Evolutionary conservation across 495 filamentous ascomycete genomes (phyloP).

Genomic region (Aspergillus avenaceus): DNA sequence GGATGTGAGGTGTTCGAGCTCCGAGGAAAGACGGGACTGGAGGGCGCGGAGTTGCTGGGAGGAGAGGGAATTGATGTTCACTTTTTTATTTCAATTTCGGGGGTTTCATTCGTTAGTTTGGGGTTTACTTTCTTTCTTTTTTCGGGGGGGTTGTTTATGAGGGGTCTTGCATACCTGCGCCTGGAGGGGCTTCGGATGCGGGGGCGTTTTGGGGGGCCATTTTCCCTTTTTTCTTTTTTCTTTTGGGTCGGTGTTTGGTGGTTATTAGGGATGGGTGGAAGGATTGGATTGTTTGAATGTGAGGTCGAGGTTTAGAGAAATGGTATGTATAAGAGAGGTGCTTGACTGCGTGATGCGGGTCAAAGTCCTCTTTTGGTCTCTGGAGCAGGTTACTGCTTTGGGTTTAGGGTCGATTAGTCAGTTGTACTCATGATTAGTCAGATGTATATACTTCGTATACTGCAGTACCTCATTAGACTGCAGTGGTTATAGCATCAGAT

Average conservation of each 20-base stretch:
- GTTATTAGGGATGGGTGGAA: not conserved
- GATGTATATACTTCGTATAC: no score
- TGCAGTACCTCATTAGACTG: no score
- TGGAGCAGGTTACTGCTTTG: no score
- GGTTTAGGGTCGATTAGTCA: no score
- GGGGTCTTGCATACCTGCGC: conserved; percentile 6
- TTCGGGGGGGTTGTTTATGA: not conserved
- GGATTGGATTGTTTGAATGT: not conserved
- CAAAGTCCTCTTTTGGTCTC: no score
- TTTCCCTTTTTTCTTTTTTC: not conserved
- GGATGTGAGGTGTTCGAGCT: conserved; percentile 85
- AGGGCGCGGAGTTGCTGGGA: conserved; percentile 58
- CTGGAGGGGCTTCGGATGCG: conserved; percentile 16
- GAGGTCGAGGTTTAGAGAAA: not conserved
- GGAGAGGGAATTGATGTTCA: conserved; percentile 60
- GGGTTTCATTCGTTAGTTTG: not conserved
- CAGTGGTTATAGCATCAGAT: no score
- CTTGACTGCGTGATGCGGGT: not conserved
- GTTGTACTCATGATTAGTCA: no score
- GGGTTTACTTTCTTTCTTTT: not conserved
- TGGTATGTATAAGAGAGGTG: not conserved
- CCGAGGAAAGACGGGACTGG: conserved; percentile 92
- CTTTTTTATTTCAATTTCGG: no score
- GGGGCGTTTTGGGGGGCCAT: conserved; percentile 17
- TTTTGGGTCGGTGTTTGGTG: not conserved